Percentiles rank a stretch among this genome's conserved stretches.
phyloP scores from a whole-genome alignment of 1,284 basidiomycete genomes.

The Singerocomus inundabilis region DNA sequence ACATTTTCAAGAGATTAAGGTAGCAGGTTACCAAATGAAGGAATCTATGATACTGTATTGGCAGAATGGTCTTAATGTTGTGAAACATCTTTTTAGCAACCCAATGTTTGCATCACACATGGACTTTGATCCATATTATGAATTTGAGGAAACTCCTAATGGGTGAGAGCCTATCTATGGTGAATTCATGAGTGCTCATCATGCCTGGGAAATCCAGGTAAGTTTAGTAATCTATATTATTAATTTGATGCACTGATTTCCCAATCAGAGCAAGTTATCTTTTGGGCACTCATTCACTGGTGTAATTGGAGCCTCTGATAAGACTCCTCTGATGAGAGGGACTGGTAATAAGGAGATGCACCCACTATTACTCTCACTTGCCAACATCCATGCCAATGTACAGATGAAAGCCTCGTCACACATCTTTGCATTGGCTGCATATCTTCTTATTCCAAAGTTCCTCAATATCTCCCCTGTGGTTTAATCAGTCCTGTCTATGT shows the following conservation, averaged over 20 bases:
- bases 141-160: neutral
- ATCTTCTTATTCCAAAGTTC: slow-evolving; percentile 13
- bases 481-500: slow-evolving; percentile 1
- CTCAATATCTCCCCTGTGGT: neutral
- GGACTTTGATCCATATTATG: neutral
- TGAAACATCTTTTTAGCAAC: slow-evolving; percentile 1
- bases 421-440: neutral
- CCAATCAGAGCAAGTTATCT: neutral
- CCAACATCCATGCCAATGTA: slow-evolving; percentile 9
- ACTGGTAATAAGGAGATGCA: slow-evolving; percentile 13
- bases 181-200: slow-evolving; percentile 11
- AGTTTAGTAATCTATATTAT: no score
- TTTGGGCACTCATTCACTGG: slow-evolving; percentile 1
- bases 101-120: neutral
- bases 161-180: neutral
- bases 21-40: slow-evolving; percentile 1
- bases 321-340: neutral
- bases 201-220: no score
- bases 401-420: slow-evolving; percentile 11
- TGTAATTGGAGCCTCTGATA: slow-evolving; percentile 7
- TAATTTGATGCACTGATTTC: no score
- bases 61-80: slow-evolving; percentile 1
- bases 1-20: slow-evolving; percentile 6
- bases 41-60: slow-evolving; percentile 5
- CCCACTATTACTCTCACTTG: slow-evolving; percentile 4